Evolutionary conservation across 2,329 filamentous ascomycete genomes (phyloP).

Genomic region (Claviceps purpurea): DNA sequence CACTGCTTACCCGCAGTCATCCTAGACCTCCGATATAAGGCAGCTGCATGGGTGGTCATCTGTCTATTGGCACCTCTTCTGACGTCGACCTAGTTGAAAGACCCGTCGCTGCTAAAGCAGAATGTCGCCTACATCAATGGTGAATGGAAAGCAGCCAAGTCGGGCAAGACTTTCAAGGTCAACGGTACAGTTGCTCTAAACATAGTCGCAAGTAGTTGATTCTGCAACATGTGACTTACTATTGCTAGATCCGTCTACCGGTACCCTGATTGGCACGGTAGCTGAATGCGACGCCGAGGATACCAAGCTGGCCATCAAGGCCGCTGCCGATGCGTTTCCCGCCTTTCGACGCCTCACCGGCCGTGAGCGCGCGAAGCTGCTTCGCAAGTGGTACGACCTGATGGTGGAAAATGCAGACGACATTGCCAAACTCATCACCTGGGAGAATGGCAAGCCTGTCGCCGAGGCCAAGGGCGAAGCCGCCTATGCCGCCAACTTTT

Average conservation of each 20-base stretch:
- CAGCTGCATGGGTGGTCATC: neutral
- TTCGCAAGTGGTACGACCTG: slow-evolving; percentile 72
- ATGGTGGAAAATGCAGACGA: slow-evolving; percentile 69
- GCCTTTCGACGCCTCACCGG: slow-evolving; percentile 59
- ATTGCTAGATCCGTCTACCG: slow-evolving; percentile 59
- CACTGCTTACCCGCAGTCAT: neutral
- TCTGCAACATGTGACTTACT: neutral
- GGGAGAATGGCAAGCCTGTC: slow-evolving; percentile 80
- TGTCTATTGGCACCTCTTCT: neutral
- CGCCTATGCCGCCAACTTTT: slow-evolving; percentile 59
- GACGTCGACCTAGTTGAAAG: slow-evolving; percentile 46
- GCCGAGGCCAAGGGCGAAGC: slow-evolving; percentile 63
- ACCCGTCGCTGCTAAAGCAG: slow-evolving; percentile 71
- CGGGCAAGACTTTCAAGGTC: slow-evolving; percentile 85
- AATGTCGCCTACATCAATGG: slow-evolving; percentile 80
- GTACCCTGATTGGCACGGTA: slow-evolving; percentile 65
- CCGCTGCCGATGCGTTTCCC: slow-evolving; percentile 64
- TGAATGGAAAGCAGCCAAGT: slow-evolving; percentile 75
- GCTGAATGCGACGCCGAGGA: slow-evolving; percentile 75
- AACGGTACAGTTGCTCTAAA: slow-evolving; percentile 36
- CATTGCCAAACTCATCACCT: slow-evolving; percentile 69
- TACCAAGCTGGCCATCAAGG: slow-evolving; percentile 66
- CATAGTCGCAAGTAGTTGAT: neutral
- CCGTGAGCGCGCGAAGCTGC: slow-evolving; percentile 58
- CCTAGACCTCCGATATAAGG: too few relatives aligned